Percentiles rank a stretch among this genome's conserved stretches.
These are phyloP conservation scores for Phytophthora citricola DNA, from an alignment of 352 stramenopile genomes.

Conservation along the genomic window DNA sequence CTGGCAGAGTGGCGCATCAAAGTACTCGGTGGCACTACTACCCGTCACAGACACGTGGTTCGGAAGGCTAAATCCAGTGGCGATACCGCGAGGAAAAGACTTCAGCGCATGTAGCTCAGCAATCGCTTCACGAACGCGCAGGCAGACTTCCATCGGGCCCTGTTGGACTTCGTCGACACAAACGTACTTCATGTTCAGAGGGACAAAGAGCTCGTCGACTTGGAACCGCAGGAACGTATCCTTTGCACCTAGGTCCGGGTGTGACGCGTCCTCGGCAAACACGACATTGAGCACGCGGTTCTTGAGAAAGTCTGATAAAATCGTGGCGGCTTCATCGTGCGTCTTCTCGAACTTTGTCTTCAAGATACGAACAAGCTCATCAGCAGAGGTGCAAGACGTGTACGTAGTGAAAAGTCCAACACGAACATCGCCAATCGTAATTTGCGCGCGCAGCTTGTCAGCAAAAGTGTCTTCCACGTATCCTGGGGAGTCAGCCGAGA, in stretches of 20 bases:
- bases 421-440: slow-evolving; percentile 66
- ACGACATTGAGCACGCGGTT: slow-evolving; percentile 60
- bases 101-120: slow-evolving; percentile 71
- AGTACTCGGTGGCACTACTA: slow-evolving; percentile 43
- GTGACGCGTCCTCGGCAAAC: slow-evolving; percentile 52
- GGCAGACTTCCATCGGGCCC: slow-evolving; percentile 73
- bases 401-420: slow-evolving; percentile 81
- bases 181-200: slow-evolving; percentile 85
- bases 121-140: slow-evolving; percentile 68
- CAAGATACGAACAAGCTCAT: slow-evolving; percentile 56
- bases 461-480: slow-evolving; percentile 68
- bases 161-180: slow-evolving; percentile 51
- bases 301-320: slow-evolving; percentile 56
- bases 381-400: slow-evolving; percentile 59
- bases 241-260: slow-evolving; percentile 53
- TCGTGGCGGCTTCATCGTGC: slow-evolving; percentile 42
- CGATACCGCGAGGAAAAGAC: slow-evolving; percentile 76
- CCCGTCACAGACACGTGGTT: slow-evolving; percentile 34
- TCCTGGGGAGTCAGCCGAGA: slow-evolving; percentile 39
- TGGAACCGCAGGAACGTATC: slow-evolving; percentile 84
- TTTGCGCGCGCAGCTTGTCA: slow-evolving; percentile 65
- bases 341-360: slow-evolving; percentile 71
- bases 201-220: slow-evolving; percentile 83
- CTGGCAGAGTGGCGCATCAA: slow-evolving; percentile 59
- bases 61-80: slow-evolving; percentile 64